Percentiles rank a stretch among this genome's conserved stretches.
phyloP scores from a whole-genome alignment of 2,329 filamentous ascomycete species.

The Aspergillus fijiensis region DNA sequence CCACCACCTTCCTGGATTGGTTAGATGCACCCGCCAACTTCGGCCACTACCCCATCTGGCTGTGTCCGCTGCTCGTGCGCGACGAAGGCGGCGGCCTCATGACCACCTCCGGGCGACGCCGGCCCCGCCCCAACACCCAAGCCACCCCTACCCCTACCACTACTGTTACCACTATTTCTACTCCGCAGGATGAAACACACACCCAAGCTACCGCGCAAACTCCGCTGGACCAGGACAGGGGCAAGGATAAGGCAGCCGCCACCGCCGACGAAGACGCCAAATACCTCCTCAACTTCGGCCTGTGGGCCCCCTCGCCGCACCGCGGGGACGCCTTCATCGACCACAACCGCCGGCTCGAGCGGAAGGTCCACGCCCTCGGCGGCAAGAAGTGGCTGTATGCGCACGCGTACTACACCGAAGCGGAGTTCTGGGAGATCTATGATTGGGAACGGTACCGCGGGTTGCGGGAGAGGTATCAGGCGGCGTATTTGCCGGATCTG shows the following conservation, averaged over 20 bases:
- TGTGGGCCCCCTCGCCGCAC: constrained; percentile 74
- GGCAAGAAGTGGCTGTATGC: constrained; percentile 88
- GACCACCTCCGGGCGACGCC: constrained; percentile 31
- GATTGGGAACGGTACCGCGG: constrained; percentile 39
- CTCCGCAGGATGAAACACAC: not conserved
- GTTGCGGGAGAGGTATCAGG: constrained; percentile 41
- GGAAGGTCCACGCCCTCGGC: constrained; percentile 65
- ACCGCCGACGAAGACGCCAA: constrained; percentile 26
- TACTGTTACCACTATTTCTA: too few relatives aligned
- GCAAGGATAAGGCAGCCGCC: not conserved
- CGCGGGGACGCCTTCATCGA: constrained; percentile 57
- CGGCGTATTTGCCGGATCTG: constrained; percentile 23
- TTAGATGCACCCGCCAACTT: constrained; percentile 41
- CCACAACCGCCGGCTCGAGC: constrained; percentile 70
- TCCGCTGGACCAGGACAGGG: not conserved
- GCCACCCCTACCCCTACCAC: too few relatives aligned
- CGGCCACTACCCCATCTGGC: constrained; percentile 58
- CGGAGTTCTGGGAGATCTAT: constrained; percentile 48
- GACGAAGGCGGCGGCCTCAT: not conserved
- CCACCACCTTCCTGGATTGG: constrained; percentile 53
- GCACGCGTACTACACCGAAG: constrained; percentile 75
- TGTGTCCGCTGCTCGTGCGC: constrained; percentile 51
- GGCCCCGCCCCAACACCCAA: too few relatives aligned
- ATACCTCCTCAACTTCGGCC: constrained; percentile 56
- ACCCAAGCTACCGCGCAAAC: not conserved